These are phyloP conservation scores for Claviceps sp. DNA, from an alignment of 2,329 filamentous ascomycete genomes.

Conservation along the genomic window DNA sequence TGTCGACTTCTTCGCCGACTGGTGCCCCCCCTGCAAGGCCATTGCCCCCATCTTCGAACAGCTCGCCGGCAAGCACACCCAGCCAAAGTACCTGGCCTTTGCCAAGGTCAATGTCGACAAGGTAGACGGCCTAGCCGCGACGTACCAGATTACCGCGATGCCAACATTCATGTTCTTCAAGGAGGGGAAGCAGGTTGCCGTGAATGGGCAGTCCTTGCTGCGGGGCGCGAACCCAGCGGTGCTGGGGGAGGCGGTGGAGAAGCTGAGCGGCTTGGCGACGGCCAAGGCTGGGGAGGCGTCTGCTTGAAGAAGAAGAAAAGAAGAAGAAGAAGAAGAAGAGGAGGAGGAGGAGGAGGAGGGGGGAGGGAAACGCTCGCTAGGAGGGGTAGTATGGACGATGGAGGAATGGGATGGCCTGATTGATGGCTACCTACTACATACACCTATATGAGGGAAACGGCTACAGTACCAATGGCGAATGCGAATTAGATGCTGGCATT, in stretches of 20 bases:
- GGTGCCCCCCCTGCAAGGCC: slow-evolving; percentile 36
- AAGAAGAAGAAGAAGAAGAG: not conserved
- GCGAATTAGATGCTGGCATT: too few relatives aligned
- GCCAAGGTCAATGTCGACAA: slow-evolving; percentile 12
- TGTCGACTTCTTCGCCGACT: slow-evolving; percentile 37
- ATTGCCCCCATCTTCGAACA: slow-evolving; percentile 39
- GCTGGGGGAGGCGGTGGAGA: slow-evolving; percentile 23
- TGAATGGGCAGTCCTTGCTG: slow-evolving; percentile 19
- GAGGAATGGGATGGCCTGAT: too few relatives aligned
- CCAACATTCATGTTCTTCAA: slow-evolving; percentile 87
- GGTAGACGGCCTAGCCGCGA: slow-evolving; percentile 32
- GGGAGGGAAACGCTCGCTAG: not conserved
- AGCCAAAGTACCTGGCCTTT: slow-evolving; percentile 11
- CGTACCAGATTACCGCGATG: slow-evolving; percentile 79
- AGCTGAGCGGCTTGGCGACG: slow-evolving; percentile 22
- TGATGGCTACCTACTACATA: too few relatives aligned
- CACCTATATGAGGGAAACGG: too few relatives aligned
- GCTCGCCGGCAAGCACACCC: slow-evolving; percentile 20
- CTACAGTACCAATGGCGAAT: too few relatives aligned
- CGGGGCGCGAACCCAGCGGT: slow-evolving; percentile 20
- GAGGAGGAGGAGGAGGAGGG: not conserved
- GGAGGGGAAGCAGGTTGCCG: slow-evolving; percentile 36
- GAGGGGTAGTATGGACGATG: too few relatives aligned
- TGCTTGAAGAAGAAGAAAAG: not conserved
- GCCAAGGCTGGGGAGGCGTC: slow-evolving; percentile 14